phyloP scores from a whole-genome alignment of 1,284 basidiomycete genomes.

The Farysia itapuensis region DNA sequence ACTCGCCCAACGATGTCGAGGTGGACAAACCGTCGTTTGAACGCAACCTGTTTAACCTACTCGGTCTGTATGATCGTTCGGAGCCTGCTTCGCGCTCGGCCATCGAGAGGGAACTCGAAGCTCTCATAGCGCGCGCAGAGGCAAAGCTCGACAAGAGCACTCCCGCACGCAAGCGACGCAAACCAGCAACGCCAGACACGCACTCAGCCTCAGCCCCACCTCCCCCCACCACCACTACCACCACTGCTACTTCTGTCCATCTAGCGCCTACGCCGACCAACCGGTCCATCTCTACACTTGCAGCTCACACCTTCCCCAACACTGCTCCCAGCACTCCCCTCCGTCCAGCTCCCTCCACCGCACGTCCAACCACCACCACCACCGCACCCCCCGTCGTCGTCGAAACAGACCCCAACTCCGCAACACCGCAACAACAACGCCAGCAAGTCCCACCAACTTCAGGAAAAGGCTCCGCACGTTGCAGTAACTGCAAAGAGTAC shows the following conservation, averaged over 20 bases:
- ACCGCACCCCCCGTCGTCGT: too few species aligned
- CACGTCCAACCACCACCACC: neutral
- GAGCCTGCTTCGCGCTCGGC: constrained; percentile 6
- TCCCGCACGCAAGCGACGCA: constrained; percentile 4
- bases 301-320: neutral
- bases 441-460: constrained; percentile 17
- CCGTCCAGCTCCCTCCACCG: too few species aligned
- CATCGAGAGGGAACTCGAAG: constrained; percentile 21
- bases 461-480: constrained; percentile 24
- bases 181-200: too few species aligned
- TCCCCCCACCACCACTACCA: too few species aligned
- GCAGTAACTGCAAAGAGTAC: constrained; percentile 37
- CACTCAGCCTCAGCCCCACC: too few species aligned
- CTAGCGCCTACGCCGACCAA: too few species aligned
- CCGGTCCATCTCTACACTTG: constrained; percentile 1
- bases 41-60: constrained; percentile 22
- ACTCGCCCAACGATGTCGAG: neutral
- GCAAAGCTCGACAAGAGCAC: constrained; percentile 3
- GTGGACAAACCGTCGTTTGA: constrained; percentile 16
- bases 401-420: too few species aligned
- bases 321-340: neutral
- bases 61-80: constrained; percentile 18
- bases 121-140: constrained; percentile 11
- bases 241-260: too few species aligned
- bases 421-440: too few species aligned